Evolutionary conservation across 2,329 filamentous ascomycete genomes (phyloP), one percentile per base, ranked within the genome.

Genomic region (Talaromyces islandicus): DNA sequence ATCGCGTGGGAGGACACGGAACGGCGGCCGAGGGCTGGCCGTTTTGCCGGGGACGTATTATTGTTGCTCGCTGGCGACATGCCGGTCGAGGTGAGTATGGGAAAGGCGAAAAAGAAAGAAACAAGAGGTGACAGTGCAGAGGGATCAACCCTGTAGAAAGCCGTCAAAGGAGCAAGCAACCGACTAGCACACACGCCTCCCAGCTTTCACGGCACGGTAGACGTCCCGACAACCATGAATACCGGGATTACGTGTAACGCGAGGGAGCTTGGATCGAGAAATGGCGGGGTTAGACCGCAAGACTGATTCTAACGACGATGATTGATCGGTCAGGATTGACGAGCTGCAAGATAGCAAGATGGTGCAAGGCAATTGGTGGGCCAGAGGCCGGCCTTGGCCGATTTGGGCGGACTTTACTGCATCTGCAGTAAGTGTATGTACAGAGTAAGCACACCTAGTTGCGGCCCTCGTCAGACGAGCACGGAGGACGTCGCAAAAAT

Each of bases 1-100:
- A 75, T 70, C 57, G 73, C 72, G 66, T 76, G 71, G 54, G 73
- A 76, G 61, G 73, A 76, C 56, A 74, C 71, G 46, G 73, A 73
- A 61, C 73, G 73, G 62, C 73, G 73, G 66, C 67, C 72, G 63
- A 76, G 68, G 57, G 69, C 73, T 57, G 73, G 73, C 65, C 73
- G 73, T 69, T 75, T 75, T 61, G 73, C 71, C 32, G 73, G 73
- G 58, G 73, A 75, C 27, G 73, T 69, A 19, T 68, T 73, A 54
- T 41, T 61, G 43, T 59, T 62, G 56, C 25, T 59, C 24, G 46
- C 48, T 48, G 60, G 60, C 50, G 60, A 56, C 60, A 62, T 62
- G 56, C 38, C 52, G 51, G 43, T 17, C 56, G 52, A 35, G n/a
- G 27, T 38, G 19, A 11, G n/a, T 24, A 19, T 46, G 11, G 19